Base-by-base conservation (phyloP, 495 filamentous ascomycete species). In the Xylaria palmicola region DNA sequence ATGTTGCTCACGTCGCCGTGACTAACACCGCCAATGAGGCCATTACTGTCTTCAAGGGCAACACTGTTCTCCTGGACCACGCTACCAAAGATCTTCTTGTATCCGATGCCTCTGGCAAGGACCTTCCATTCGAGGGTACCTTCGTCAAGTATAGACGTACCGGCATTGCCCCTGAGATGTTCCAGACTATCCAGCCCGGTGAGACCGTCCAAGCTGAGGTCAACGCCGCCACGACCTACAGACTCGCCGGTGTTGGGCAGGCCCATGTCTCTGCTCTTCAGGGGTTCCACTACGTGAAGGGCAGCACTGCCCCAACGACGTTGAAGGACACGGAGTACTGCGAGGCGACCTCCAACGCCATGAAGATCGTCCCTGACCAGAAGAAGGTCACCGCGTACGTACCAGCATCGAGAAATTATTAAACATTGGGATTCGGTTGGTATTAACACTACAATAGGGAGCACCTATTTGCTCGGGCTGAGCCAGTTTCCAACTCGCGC, bases 21-120 rank as follows among this genome's bases (percentile, higher is more conserved):
- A 71, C 68, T 22, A 71, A 71, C 45, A 71, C 66, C 27, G 68
- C 63, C n/a, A 58, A 22, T 43, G 64, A 69, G 56, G 41, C 68
- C 26, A 45, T 71, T 41, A 66, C 63, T 10, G 61, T 71, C 45
- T 71, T 69, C 64, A 71, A 69, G 62, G 68, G 68, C 44, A 71
- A 71, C 59, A 71, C 68, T n/a, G 66, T 69, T 3, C 56, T 71
- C 26, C 59, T 52, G 43, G 62, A 64, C 6, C 68, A 71, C 43
- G 51, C 66, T 24, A 71, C 68, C 50, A 69, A 65, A 47, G 66
- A 71, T 58, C 64, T 71, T 29, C 17, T 59, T 0, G 66, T 69
- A 17, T 13, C 66, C 22, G 68, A 67, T 36, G 66, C 61, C 22
- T 40, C 30, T 37, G 68, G 68, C 39, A 67, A 67, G 13, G 29